phyloP scores from a whole-genome alignment of 768 basidiomycete species.

The Filobasidium wieringae region DNA sequence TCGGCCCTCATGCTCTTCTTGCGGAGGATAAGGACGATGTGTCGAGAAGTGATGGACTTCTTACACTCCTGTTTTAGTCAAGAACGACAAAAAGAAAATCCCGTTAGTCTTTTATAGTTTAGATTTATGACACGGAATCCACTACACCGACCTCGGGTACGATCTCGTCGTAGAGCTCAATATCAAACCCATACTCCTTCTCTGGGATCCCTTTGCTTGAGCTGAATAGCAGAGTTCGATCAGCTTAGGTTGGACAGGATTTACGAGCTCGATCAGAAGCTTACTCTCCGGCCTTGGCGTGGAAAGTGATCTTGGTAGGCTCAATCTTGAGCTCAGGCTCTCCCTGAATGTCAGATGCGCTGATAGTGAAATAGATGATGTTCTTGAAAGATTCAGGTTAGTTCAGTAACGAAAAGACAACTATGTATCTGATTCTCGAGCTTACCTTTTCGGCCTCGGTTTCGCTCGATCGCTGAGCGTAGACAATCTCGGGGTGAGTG shows the following conservation, averaged over 20 bases:
- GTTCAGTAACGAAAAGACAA: neutral
- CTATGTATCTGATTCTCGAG: neutral
- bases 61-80: conserved; percentile 45
- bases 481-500: conserved; percentile 73
- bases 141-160: conserved; percentile 62
- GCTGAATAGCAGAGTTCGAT: conserved; percentile 20
- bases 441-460: conserved; percentile 56
- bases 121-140: neutral
- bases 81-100: neutral
- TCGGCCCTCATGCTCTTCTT: conserved; percentile 67
- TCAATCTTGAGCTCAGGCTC: conserved; percentile 37
- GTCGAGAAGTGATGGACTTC: conserved; percentile 55
- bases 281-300: conserved; percentile 38
- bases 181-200: conserved; percentile 59
- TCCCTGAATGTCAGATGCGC: conserved; percentile 32
- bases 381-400: conserved; percentile 49
- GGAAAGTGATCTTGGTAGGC: conserved; percentile 38
- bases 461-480: conserved; percentile 82
- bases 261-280: conserved; percentile 8
- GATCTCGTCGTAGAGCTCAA: conserved; percentile 66
- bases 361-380: conserved; percentile 61
- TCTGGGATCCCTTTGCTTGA: conserved; percentile 42
- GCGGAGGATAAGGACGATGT: conserved; percentile 55
- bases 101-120: neutral
- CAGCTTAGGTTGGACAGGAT: neutral